Conservation (phyloP, 129 eudicot genomes). For the Artemisia argyi region DNA sequence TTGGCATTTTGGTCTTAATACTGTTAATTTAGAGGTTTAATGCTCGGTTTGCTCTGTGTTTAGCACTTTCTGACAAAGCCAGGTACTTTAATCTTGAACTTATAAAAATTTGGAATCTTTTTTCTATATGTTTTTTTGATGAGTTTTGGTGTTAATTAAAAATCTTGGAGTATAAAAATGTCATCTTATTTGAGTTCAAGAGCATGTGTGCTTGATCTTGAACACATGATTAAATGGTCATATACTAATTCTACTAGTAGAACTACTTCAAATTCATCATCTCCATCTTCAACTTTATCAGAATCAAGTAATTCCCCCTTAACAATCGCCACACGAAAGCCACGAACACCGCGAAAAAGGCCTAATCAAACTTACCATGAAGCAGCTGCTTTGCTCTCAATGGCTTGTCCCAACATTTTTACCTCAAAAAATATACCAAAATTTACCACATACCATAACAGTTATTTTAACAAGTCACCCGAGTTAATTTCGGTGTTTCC, state of each 20-base stretch:
- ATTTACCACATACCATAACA: conserved; percentile 36
- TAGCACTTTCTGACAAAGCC: conserved; percentile 1
- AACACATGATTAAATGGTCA: conserved; percentile 71
- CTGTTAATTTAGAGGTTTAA: not conserved
- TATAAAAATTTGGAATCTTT: not conserved
- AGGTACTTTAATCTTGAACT: not conserved
- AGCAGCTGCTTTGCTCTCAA: conserved; percentile 86
- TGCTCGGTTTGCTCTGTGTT: conserved; percentile 17
- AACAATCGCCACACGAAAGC: conserved; percentile 61
- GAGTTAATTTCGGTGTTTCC: conserved; percentile 59
- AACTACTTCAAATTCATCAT: conserved; percentile 66
- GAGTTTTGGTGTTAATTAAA: conserved; percentile 8
- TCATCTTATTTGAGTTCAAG: conserved; percentile 80
- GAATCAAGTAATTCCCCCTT: conserved; percentile 77
- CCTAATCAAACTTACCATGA: conserved; percentile 95
- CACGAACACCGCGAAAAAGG: conserved; percentile 89
- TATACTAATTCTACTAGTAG: conserved; percentile 46
- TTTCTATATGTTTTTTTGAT: not conserved
- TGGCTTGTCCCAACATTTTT: conserved; percentile 82
- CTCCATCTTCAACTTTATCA: conserved; percentile 87
- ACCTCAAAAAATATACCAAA: conserved; percentile 46
- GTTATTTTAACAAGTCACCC: conserved; percentile 42
- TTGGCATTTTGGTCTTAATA: not conserved
- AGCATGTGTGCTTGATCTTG: conserved; percentile 69
- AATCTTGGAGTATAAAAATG: conserved; percentile 37